Base-by-base conservation (phyloP, 805 yeast species). In the Yarrowia divulgata region DNA sequence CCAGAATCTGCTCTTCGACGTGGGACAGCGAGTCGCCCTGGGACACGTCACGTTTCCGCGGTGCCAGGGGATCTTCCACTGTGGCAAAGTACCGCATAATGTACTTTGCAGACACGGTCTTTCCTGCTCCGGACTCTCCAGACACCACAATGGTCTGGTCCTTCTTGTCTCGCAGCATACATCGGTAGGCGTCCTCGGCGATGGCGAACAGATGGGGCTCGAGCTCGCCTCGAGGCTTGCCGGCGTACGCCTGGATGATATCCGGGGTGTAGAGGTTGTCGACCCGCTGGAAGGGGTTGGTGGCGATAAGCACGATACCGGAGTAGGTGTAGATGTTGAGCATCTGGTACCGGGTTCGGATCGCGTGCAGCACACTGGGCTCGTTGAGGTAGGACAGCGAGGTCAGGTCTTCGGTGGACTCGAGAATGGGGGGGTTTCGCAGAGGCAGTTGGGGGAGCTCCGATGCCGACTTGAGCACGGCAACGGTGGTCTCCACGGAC, bases 61-160 rank as follows among this genome's bases (percentile, higher is more conserved):
- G 80, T 62, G 74, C 77, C 73, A 77, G 75, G 70, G 83, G 79
- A 70, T 80, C 81, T 70, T 94, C 98, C 16, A 94, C 98, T 18
- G 97, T 88, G 3, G 98, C 98, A 78, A 94, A 93, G 79, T 93
- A 94, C 79, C 98, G 87, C 98, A 94, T 94, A 73, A 94, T 94
- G 79, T 91, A 94, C 78, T 94, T 94, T 48, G 99, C 99, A 72
- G 95, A 88, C 50, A 94, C 98, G 5, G 98, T 95, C 76, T 94
- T 95, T 79, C 99, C 99, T 37, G 99, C 98, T 79, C 99, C 99
- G 8, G 97, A 91, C 80, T 94, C 99, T 80, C 99, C 99, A 74
- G 93, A 88, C 18, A 94, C 98, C 18, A 94, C 97, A 72, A 94
- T 93, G 1, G 99, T 94, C 81, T 94, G 99, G 81, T 94, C 93